A percentile compares a stretch with the other conserved stretches of the same genome.
Conservation (phyloP, 1,284 basidiomycete species). For the Ganoderma lucidum region DNA sequence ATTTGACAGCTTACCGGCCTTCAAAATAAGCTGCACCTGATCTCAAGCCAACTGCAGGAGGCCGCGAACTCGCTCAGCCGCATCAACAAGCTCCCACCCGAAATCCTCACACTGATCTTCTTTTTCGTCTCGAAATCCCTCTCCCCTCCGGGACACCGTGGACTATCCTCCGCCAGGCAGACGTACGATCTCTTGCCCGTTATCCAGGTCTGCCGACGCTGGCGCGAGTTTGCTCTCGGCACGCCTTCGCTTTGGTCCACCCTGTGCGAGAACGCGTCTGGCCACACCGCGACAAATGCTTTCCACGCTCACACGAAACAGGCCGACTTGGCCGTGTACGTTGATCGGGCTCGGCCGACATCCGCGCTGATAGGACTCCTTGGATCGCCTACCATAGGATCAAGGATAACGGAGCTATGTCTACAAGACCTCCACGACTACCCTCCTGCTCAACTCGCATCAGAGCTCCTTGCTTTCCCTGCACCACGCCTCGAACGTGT, state of each 20-base stretch:
- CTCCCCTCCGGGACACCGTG: slow-evolving; percentile 3
- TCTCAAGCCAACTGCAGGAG: slow-evolving; percentile 22
- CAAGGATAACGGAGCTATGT: slow-evolving; percentile 17
- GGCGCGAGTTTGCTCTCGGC: slow-evolving; percentile 28
- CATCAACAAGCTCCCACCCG: slow-evolving; percentile 24
- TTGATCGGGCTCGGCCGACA: slow-evolving; percentile 19
- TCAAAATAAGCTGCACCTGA: slow-evolving; percentile 10
- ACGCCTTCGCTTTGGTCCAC: slow-evolving; percentile 31
- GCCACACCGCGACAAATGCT: slow-evolving; percentile 8
- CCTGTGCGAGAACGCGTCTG: slow-evolving; percentile 17
- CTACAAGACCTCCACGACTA: slow-evolving; percentile 20
- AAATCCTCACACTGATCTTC: slow-evolving; percentile 27
- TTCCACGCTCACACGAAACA: slow-evolving; percentile 22
- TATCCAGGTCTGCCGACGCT: slow-evolving; percentile 30
- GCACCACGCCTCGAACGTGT: slow-evolving; percentile 22
- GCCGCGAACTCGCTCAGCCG: slow-evolving; percentile 19
- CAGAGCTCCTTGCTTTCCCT: slow-evolving; percentile 21
- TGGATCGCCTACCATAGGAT: slow-evolving; percentile 8
- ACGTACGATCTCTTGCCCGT: slow-evolving; percentile 29
- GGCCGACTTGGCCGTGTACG: slow-evolving; percentile 19
- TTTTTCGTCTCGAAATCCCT: slow-evolving; percentile 15
- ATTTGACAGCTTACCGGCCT: slow-evolving; percentile 18
- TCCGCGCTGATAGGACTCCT: slow-evolving; percentile 9
- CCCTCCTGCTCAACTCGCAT: slow-evolving; percentile 6
- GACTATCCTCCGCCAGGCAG: slow-evolving; percentile 7